A percentile compares a stretch with the other conserved stretches of the same genome.
These are phyloP conservation scores for Citeromyces matritensis DNA, from an alignment of 805 yeast genomes.

Conservation along the genomic window DNA sequence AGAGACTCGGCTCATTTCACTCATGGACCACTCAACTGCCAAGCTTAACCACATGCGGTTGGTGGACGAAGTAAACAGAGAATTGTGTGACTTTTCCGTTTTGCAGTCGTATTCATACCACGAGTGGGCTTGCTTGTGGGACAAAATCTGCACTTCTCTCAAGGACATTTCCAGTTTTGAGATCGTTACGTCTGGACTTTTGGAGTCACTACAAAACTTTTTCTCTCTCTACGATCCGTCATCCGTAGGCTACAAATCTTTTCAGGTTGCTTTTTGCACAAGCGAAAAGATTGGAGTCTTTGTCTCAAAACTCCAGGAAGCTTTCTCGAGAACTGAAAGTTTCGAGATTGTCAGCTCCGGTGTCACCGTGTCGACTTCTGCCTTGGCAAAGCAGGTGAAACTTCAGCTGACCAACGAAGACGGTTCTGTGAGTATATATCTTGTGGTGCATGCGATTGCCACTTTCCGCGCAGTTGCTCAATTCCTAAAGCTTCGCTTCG, in stretches of 20 bases:
- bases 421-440: conserved; percentile 15
- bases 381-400: conserved; percentile 60
- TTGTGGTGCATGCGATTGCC: conserved; percentile 46
- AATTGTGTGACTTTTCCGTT: no score
- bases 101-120: no score
- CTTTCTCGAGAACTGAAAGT: conserved; percentile 57
- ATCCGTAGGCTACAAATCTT: conserved; percentile 11
- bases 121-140: conserved; percentile 21
- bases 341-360: conserved; percentile 50
- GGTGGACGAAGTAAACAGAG: no score
- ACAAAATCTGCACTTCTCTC: conserved; percentile 17
- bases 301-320: conserved; percentile 52
- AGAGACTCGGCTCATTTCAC: conserved; percentile 13
- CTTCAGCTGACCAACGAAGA: conserved; percentile 32
- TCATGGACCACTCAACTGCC: no score
- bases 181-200: conserved; percentile 52
- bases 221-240: conserved; percentile 14
- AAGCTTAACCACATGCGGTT: no score
- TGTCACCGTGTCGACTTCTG: conserved; percentile 24
- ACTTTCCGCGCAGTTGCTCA: conserved; percentile 36
- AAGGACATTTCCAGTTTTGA: conserved; percentile 57
- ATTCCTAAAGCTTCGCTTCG: conserved; percentile 26
- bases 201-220: conserved; percentile 22
- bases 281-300: conserved; percentile 30
- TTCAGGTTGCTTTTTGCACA: no score